These are phyloP conservation scores for Ceratobasidium papillatum DNA, from an alignment of 1,284 basidiomycete species.

Conservation along the genomic window DNA sequence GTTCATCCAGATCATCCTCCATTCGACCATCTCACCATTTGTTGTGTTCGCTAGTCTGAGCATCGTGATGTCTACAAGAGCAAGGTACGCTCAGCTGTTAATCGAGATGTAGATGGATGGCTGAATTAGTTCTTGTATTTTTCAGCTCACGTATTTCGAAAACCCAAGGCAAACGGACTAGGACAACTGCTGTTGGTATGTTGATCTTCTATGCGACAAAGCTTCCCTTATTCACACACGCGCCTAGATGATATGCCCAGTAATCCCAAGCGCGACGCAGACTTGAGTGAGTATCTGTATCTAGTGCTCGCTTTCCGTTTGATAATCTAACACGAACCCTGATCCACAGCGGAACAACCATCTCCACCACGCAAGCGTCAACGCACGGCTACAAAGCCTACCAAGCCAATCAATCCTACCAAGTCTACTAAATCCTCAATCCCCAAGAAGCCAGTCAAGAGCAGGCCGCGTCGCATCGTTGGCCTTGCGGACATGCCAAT, in stretches of 20 bases:
- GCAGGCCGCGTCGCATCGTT: slow-evolving; percentile 41
- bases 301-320: background rate
- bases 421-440: background rate
- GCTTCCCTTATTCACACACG: background rate
- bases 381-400: background rate
- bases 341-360: background rate
- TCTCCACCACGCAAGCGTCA: slow-evolving; percentile 12
- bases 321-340: background rate
- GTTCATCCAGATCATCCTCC: slow-evolving; percentile 1
- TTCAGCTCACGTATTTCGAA: background rate
- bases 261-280: background rate
- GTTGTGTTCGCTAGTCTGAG: background rate
- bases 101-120: background rate
- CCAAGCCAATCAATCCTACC: too few species aligned
- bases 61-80: background rate
- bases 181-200: background rate
- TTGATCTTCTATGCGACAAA: background rate
- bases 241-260: background rate
- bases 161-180: slow-evolving; percentile 4
- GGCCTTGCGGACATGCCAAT: slow-evolving; percentile 48
- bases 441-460: slow-evolving; percentile 11
- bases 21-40: background rate
- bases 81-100: background rate
- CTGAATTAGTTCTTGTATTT: background rate
- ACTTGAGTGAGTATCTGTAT: background rate